Evolutionary conservation across 345 rosid species (phyloP), one percentile per base, ranked within the genome.

Genomic region (Capsella bursapastoris): DNA sequence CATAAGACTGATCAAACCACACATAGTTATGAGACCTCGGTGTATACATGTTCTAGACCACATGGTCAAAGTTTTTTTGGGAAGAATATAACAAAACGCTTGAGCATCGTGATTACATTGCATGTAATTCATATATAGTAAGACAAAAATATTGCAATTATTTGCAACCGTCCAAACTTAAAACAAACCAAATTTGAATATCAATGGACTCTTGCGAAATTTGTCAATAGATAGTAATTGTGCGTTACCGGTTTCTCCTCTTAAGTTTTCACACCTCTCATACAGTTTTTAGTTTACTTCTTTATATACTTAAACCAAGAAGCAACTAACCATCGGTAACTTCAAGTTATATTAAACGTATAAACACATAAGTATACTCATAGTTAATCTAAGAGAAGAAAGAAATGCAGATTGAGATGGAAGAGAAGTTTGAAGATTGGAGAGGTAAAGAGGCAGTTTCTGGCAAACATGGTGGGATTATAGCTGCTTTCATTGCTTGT

Each of bases 361-460:
- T 13, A 29, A 28, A 60, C 8, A 57, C 34, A 44, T 6, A 64
- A 28, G 38, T 4, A n/a, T 57, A 49, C 4, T 61, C 32, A 63
- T 53, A 31, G 47, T 43, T 44, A 27, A 44, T 73, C 29, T 27
- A 48, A 66, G 32, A 22, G 11, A 53, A 28, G 3, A 5, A 14
- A 64, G 57, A 56, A 11, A 74, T 74, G 78, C 27, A 74, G 59
- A 65, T 47, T 57, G 73, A 60, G 4, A 67, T 49, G 57, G 80
- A 62, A 52, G 84, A 70, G 18, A 72, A 25, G 22, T 76, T 60
- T 52, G 81, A 71, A 62, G 85, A 86, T 70, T 84, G 90, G 90
- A 75, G 70, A 70, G 86, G 87, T 15, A 61, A 70, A 67, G 80
- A 72, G 47, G 83, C 84, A 13, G 64, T 73, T 47, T 70, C 80